Conservation (phyloP, 495 filamentous ascomycete genomes). For the Podospora pseudopauciseta region DNA sequence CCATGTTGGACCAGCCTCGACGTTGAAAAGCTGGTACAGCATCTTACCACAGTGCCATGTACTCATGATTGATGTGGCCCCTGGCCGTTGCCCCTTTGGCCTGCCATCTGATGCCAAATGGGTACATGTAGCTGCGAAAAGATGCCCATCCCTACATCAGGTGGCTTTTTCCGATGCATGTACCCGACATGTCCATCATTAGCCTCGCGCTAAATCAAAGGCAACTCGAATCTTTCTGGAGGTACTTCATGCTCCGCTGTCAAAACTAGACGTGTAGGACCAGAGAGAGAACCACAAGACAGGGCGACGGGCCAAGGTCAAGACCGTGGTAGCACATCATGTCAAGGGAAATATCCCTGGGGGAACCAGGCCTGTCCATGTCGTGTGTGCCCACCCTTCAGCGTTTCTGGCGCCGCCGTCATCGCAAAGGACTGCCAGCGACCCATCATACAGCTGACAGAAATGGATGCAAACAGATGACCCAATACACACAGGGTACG, state of each 20-base stretch:
- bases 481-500: not conserved
- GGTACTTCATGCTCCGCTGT: not conserved
- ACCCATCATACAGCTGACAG: not conserved
- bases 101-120: not conserved
- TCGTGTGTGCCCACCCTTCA: not conserved
- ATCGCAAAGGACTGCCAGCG: not conserved
- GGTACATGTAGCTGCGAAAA: not conserved
- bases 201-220: not conserved
- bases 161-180: not conserved
- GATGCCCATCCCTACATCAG: too few relatives aligned
- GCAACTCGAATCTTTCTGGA: not conserved
- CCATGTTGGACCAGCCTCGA: not conserved
- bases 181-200: not conserved
- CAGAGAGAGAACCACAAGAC: not conserved
- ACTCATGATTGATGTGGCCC: not conserved
- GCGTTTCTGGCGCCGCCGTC: not conserved
- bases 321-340: not conserved
- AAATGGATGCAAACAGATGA: slow-evolving; percentile 9
- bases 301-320: not conserved
- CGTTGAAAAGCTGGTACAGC: not conserved
- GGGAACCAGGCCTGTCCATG: not conserved
- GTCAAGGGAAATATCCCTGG: not conserved
- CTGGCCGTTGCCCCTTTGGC: not conserved
- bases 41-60: not conserved
- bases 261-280: not conserved